Evolutionary conservation across 306 rosid species (phyloP).

Genomic region (Cucumis hystrix): DNA sequence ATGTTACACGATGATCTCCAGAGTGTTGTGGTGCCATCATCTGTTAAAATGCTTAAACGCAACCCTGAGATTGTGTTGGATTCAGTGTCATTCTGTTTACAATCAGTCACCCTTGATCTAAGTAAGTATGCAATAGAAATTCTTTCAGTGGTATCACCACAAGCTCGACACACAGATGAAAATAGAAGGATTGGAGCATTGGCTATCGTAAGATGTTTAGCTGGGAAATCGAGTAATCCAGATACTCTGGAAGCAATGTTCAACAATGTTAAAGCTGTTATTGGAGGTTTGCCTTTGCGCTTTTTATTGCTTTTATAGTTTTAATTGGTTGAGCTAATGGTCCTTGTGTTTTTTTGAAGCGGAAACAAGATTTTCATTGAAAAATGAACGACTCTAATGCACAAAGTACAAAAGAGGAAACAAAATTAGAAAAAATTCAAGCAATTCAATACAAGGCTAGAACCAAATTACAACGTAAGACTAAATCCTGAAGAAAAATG

Average conservation of each 20-base stretch:
- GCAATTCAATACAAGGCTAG: no score
- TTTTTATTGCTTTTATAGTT: background rate
- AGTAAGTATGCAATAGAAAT: conserved; percentile 84
- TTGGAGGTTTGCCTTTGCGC: conserved; percentile 45
- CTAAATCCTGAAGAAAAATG: no score
- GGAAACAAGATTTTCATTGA: no score
- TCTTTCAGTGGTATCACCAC: conserved; percentile 65
- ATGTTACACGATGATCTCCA: conserved; percentile 78
- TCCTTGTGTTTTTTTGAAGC: background rate
- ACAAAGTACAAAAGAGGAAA: no score
- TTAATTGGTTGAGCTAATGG: background rate
- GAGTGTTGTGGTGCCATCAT: conserved; percentile 52
- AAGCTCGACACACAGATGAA: conserved; percentile 86
- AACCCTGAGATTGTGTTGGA: conserved; percentile 97
- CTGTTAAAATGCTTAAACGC: conserved; percentile 93
- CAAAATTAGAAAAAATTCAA: no score
- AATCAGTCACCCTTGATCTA: conserved; percentile 71
- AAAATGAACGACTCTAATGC: no score
- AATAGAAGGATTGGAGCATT: conserved; percentile 66
- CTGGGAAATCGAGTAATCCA: conserved; percentile 84
- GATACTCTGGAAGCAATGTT: conserved; percentile 68
- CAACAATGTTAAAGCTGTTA: conserved; percentile 62
- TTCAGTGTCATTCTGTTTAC: conserved; percentile 64
- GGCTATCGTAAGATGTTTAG: conserved; percentile 52
- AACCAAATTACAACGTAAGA: no score